Base-by-base conservation (phyloP, 805 yeast species). In the Zygoascus bituminiphila region DNA sequence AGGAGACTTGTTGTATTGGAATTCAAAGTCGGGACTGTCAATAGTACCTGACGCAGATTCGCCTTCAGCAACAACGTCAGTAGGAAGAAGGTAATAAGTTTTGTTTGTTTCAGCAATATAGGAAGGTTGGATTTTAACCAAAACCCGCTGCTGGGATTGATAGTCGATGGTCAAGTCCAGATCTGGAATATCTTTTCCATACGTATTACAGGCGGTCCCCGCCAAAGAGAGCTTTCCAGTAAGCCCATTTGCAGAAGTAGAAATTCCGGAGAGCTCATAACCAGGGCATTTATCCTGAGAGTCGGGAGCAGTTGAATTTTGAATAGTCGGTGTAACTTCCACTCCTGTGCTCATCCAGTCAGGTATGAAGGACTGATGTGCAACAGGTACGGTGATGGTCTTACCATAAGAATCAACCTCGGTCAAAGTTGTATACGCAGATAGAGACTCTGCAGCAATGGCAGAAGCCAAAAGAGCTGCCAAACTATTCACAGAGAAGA, bases 191-290 rank as follows among this genome's bases (percentile, higher is more conserved):
- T 51, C 52, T 8, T 49, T 26, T 14, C 56, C 59, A 46, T 46
- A 50, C n/a, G 50, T 53, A 36, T 51, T 44, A 31, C 52, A 55
- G 25, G 56, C 45, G 20, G 52, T 55, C 38, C 52, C 50, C 24
- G 47, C 58, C 6, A 61, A 50, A 4, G 54, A 53, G 21, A 59
- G 33, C 15, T 31, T 36, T n/a, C 53, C 55, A 10, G 40, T 19
- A 23, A 56, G 42, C 1, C 51, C 48, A 7, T 25, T 31, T 17
- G 49, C 48, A 14, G 10, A 8, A 12, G 17, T n/a, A 15, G 21
- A n/a, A 20, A 55, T 45, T 1, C 24, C 35, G 9, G 29, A 35
- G 22, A 54, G 55, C 23, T 44, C 21, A 33, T 48, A 48, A 8
- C 49, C 42, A 47, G 46, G 42, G 46, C 33, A 29, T 7, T 29